phyloP scores from a whole-genome alignment of 2,329 filamentous ascomycete genomes.

The Epichloe scottii region DNA sequence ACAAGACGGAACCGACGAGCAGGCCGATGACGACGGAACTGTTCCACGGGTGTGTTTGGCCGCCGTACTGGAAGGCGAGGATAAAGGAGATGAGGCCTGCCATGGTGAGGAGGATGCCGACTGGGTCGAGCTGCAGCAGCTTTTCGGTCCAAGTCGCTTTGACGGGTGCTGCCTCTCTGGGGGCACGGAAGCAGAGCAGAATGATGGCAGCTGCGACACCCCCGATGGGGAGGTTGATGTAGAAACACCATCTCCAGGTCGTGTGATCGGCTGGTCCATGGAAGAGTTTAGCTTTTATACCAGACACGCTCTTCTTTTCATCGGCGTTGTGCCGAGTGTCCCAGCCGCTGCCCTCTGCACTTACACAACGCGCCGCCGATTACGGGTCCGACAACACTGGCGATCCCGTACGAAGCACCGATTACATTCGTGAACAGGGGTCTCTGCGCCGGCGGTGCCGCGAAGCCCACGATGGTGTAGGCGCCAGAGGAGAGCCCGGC shows the following conservation, averaged over 20 bases:
- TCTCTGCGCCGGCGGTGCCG: conserved; percentile 12
- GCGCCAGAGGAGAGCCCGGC: conserved; percentile 31
- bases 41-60: conserved; percentile 20
- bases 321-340: too few species aligned
- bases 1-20: conserved; percentile 19
- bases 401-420: background rate
- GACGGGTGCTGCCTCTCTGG: conserved; percentile 1
- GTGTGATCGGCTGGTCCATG: conserved; percentile 13
- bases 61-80: conserved; percentile 38
- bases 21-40: conserved; percentile 15
- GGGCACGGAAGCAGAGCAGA: conserved; percentile 21
- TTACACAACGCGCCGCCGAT: background rate
- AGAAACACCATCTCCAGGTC: conserved; percentile 19
- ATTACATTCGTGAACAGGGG: background rate
- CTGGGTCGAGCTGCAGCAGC: conserved; percentile 14
- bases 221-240: conserved; percentile 18
- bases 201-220: conserved; percentile 11
- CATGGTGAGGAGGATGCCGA: conserved; percentile 19
- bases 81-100: conserved; percentile 31
- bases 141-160: background rate
- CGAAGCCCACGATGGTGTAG: conserved; percentile 31
- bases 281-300: too few species aligned
- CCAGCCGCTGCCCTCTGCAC: background rate
- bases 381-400: background rate
- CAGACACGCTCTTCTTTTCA: too few species aligned